phyloP scores from a whole-genome alignment of 2,329 filamentous ascomycete genomes.

The Thyridium curvatum region DNA sequence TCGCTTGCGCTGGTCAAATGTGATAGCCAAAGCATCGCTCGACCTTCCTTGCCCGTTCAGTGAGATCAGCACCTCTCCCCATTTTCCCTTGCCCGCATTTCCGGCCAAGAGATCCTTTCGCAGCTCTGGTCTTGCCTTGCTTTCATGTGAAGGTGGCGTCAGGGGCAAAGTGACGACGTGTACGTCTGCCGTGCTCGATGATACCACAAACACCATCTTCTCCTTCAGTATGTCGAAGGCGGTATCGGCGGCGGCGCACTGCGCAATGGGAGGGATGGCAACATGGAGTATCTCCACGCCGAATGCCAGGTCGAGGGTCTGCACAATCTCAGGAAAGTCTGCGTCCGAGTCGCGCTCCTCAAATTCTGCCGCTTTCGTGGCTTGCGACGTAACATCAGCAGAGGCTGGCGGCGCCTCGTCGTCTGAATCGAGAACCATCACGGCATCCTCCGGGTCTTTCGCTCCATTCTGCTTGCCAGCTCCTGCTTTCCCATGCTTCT shows the following conservation, averaged over 20 bases:
- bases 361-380: conserved; percentile 33
- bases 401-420: conserved; percentile 32
- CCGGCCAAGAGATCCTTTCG: conserved; percentile 42
- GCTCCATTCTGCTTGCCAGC: conserved; percentile 45
- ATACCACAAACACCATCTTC: conserved; percentile 53
- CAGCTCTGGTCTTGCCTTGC: conserved; percentile 50
- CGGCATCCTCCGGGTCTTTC: conserved; percentile 35
- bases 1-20: conserved; percentile 36
- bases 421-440: conserved; percentile 60
- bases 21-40: conserved; percentile 51
- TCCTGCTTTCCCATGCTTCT: conserved; percentile 21
- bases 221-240: conserved; percentile 44
- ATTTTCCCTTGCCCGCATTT: conserved; percentile 53
- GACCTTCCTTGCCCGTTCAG: conserved; percentile 47
- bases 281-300: conserved; percentile 50
- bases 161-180: conserved; percentile 54
- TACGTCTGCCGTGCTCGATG: conserved; percentile 50
- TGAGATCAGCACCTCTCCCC: conserved; percentile 52
- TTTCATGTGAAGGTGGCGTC: conserved; percentile 54
- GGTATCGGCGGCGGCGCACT: conserved; percentile 42
- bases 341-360: conserved; percentile 34
- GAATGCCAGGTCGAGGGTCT: conserved; percentile 55
- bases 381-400: conserved; percentile 3
- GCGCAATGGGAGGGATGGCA: conserved; percentile 46
- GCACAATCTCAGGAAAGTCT: conserved; percentile 45